Evolutionary conservation across 116 monocot species (phyloP).

Genomic region (Iris pallida): DNA sequence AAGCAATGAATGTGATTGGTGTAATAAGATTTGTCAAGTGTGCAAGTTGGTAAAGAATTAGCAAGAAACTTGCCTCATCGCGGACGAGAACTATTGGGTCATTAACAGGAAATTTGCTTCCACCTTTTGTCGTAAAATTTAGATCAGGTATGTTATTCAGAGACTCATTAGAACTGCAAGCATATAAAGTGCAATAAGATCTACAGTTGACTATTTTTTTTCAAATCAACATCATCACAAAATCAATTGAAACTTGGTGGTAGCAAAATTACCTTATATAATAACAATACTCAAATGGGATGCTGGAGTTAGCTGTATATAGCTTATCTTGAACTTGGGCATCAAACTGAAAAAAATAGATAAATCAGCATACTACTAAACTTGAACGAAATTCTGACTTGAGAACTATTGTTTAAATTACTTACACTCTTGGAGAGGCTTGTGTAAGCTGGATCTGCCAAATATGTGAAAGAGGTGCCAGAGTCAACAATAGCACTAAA

Average conservation of each 20-base stretch:
- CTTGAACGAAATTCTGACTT: neutral
- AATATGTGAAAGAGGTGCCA: slow-evolving; percentile 89
- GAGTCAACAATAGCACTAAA: slow-evolving; percentile 79
- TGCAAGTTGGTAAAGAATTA: neutral
- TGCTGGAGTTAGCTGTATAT: slow-evolving; percentile 22
- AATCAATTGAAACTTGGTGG: neutral
- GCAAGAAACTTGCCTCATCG: slow-evolving; percentile 19
- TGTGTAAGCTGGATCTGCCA: slow-evolving; percentile 70
- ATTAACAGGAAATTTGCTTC: slow-evolving; percentile 53
- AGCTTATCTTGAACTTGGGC: slow-evolving; percentile 41
- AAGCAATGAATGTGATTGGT: neutral
- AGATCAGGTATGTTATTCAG: slow-evolving; percentile 27
- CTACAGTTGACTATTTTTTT: neutral
- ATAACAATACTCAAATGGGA: slow-evolving; percentile 92
- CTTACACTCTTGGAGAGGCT: slow-evolving; percentile 57
- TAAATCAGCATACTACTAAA: neutral
- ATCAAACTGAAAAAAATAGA: slow-evolving; percentile 52
- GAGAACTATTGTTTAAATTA: slow-evolving; percentile 1
- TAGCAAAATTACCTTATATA: slow-evolving; percentile 38
- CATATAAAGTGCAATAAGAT: neutral
- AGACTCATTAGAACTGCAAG: slow-evolving; percentile 41
- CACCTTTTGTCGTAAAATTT: slow-evolving; percentile 51
- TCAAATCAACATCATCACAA: neutral
- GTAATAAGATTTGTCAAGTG: neutral
- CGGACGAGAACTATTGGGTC: slow-evolving; percentile 41